Conservation (phyloP, 2,329 filamentous ascomycete species). For the Pseudogymnoascus sp. region DNA sequence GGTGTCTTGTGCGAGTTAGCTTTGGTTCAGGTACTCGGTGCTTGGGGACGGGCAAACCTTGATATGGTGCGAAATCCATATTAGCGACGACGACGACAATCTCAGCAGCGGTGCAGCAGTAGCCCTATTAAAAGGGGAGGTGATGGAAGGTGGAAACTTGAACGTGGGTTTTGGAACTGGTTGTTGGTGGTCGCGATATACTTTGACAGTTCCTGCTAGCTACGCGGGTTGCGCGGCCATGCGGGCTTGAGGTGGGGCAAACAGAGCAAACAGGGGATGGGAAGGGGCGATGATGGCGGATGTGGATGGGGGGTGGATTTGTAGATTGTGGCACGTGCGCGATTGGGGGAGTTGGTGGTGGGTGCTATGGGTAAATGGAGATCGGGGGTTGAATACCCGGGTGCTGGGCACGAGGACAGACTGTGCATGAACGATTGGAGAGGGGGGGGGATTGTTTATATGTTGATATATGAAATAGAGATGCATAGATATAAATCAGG, state of each 20-base stretch:
- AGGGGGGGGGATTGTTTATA: background rate
- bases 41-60: constrained; percentile 31
- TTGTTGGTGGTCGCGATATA: background rate
- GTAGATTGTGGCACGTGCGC: background rate
- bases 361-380: background rate
- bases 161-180: background rate
- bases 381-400: background rate
- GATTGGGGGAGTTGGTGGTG: background rate
- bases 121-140: background rate
- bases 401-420: background rate
- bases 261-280: background rate
- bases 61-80: constrained; percentile 97
- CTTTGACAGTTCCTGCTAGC: constrained; percentile 2
- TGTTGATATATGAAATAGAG: background rate
- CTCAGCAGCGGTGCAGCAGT: background rate
- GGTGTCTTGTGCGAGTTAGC: constrained; percentile 42
- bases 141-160: background rate
- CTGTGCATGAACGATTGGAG: background rate
- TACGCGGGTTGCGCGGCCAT: constrained; percentile 5
- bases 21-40: background rate
- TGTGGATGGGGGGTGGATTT: background rate
- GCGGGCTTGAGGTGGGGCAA: background rate
- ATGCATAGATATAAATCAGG: background rate
- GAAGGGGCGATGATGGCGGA: background rate
- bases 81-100: constrained; percentile 17